Base-by-base conservation (phyloP, 805 yeast genomes). In the Candida endomychidarum region DNA sequence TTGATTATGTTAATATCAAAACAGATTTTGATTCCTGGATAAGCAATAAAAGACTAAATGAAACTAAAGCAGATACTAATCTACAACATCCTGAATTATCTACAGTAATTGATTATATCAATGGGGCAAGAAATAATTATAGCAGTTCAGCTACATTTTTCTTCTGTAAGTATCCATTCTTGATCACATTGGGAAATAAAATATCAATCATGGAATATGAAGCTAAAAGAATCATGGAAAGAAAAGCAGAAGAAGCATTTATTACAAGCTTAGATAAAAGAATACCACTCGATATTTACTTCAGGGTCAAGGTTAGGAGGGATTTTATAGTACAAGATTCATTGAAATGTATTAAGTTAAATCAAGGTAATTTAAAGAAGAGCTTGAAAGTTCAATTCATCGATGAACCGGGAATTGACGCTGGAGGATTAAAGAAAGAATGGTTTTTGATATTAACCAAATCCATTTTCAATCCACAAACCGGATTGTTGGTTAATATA, bases 381-480 rank as follows among this genome's bases (percentile, higher is more conserved):
- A 76, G 87, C 1, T 61, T 91, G 21, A 74, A 79, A 46, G 83
- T 93, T 7, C 90, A 86, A 51, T 91, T 93, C 58, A 65, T 83
- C 3, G 81, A 81, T 43, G 99, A 91, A 55, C 95, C 90, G 0
- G 99, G 98, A 0, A 77, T 91, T 16, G 99, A 91, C 65, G 97
- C 89, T 0, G 98, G 99, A 2, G 99, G 99, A 0, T 70, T 91
- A 43, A 79, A 83, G 52, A 90, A 89, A 54, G 99, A 91, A 54
- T 91, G 99, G 99, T 90, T 93, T 59, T 67, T 80, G 34, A 61
- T 90, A 27, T 65, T 93, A 27, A 80, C 86, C 1, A 77, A 76
- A 42, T 82, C 83, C 18, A 58, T 91, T 2, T 85, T 90, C 55
- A 76, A 75, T 52, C 84, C 89, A 2, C 66, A 69, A 34, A 76